Evolutionary conservation across 805 yeast genomes (phyloP), one percentile per base, ranked within the genome.

Genomic region (Candida cerambycidarum): DNA sequence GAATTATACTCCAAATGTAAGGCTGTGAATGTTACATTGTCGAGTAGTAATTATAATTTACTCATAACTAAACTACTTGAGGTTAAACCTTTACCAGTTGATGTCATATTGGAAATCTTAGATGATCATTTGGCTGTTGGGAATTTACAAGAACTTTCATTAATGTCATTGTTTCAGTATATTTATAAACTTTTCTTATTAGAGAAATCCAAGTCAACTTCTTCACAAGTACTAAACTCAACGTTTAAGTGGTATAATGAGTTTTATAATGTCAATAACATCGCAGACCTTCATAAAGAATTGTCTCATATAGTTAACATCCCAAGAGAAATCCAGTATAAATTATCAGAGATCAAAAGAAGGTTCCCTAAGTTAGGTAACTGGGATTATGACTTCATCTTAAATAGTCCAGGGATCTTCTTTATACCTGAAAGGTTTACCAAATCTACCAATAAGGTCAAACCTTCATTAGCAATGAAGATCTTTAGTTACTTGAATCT

Each of bases 81-180:
- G 4, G 13, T 11, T 11, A 12, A 25, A 25, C 29, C 29, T 25
- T 13, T 40, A 6, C 32, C 36, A 2, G 28, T 38, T 9, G 25
- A 19, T 12, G n/a, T 33, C 15, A 47, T 60, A 8, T 46, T 68
- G 5, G 34, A 42, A 5, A 44, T 52, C 15, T 55, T 63, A 41
- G 73, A 69, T 46, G 46, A 54, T n/a, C 50, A 58, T 44, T 51
- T 69, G 36, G 60, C 63, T 10, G 24, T 54, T 10, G 67, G 64
- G 5, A 66, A 58, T 46, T 57, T 64, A 56, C 55, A 55, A 7
- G 69, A 66, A 41, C 48, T 52, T 11, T 46, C 48, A 30, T 38
- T 54, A 8, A 41, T 38, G 50, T 46, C 58, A 15, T 51, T 50
- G 14, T 34, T 63, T 9, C 60, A 58, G 36, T 53, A 53, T 35